A percentile compares a stretch with the other conserved stretches of the same genome.
These are phyloP conservation scores for Paraconiothyrium brasiliense DNA, from an alignment of 2,329 filamentous ascomycete species.

Conservation along the genomic window DNA sequence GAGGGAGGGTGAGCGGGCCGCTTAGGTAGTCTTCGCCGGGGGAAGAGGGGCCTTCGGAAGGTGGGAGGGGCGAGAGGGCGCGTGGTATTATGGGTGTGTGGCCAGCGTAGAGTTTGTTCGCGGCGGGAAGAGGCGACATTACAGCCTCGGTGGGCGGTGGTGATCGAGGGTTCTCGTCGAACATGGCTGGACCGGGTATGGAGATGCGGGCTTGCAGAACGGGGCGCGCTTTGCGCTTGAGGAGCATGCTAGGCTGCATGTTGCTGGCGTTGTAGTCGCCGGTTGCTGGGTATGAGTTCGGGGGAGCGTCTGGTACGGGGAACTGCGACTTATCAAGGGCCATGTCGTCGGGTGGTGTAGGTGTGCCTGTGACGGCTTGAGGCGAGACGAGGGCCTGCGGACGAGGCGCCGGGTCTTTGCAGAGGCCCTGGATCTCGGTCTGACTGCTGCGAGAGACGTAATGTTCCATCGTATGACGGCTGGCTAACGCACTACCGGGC, in stretches of 20 bases:
- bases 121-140: constrained; percentile 45
- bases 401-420: constrained; percentile 35
- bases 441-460: constrained; percentile 44
- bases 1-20: constrained; percentile 45
- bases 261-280: constrained; percentile 14
- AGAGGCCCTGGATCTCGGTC: constrained; percentile 44
- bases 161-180: constrained; percentile 40
- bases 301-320: constrained; percentile 20
- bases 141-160: constrained; percentile 43
- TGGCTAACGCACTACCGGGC: constrained; percentile 11
- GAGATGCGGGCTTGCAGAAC: constrained; percentile 35
- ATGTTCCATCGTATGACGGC: constrained; percentile 29
- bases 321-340: constrained; percentile 33
- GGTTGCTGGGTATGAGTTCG: constrained; percentile 15
- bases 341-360: constrained; percentile 44
- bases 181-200: constrained; percentile 29
- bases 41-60: constrained; percentile 25
- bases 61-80: constrained; percentile 24
- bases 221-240: constrained; percentile 35
- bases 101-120: constrained; percentile 47
- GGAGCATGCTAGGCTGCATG: constrained; percentile 30
- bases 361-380: constrained; percentile 30
- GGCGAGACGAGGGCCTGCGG: constrained; percentile 30
- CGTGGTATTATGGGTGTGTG: constrained; percentile 47
- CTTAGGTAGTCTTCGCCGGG: constrained; percentile 37